A percentile compares a stretch with the other conserved stretches of the same genome.
These are phyloP conservation scores for Vitis amurensis DNA, from an alignment of 164 flowering plant species.

Conservation along the genomic window DNA sequence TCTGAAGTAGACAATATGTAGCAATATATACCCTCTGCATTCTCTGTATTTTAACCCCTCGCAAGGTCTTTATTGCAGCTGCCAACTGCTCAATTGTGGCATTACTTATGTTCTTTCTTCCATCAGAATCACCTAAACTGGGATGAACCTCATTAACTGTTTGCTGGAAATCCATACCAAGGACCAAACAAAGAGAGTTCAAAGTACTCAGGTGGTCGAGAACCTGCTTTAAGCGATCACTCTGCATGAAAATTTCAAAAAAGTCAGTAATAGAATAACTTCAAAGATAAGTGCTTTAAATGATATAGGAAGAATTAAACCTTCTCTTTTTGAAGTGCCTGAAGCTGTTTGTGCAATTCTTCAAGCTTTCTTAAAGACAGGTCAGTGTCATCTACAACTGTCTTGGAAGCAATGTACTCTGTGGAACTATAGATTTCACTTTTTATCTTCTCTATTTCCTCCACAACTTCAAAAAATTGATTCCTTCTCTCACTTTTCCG, in stretches of 20 bases:
- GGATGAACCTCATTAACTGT: constrained; percentile 39
- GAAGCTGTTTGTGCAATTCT: constrained; percentile 68
- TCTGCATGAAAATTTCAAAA: constrained; percentile 30
- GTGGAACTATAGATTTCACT: constrained; percentile 46
- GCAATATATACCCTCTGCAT: constrained; percentile 47
- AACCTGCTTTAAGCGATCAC: constrained; percentile 49
- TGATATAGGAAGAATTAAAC: constrained; percentile 23
- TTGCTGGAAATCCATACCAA: constrained; percentile 51
- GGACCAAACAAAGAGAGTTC: constrained; percentile 46
- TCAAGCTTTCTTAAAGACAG: constrained; percentile 82
- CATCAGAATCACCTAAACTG: constrained; percentile 32
- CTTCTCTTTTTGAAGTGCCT: constrained; percentile 86
- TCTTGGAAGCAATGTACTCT: constrained; percentile 22
- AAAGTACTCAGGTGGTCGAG: constrained; percentile 33
- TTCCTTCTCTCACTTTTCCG: constrained; percentile 69
- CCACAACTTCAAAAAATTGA: constrained; percentile 66
- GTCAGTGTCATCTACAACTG: constrained; percentile 71
- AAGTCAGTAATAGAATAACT: background rate
- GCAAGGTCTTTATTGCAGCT: constrained; percentile 32
- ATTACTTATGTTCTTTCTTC: constrained; percentile 35
- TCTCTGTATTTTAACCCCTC: constrained; percentile 57
- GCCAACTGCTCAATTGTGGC: constrained; percentile 42
- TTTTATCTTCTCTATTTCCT: constrained; percentile 53
- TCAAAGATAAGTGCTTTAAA: background rate
- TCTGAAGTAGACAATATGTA: background rate